phyloP scores from a whole-genome alignment of 768 basidiomycete species.

The Rhodocollybia butyracea region DNA sequence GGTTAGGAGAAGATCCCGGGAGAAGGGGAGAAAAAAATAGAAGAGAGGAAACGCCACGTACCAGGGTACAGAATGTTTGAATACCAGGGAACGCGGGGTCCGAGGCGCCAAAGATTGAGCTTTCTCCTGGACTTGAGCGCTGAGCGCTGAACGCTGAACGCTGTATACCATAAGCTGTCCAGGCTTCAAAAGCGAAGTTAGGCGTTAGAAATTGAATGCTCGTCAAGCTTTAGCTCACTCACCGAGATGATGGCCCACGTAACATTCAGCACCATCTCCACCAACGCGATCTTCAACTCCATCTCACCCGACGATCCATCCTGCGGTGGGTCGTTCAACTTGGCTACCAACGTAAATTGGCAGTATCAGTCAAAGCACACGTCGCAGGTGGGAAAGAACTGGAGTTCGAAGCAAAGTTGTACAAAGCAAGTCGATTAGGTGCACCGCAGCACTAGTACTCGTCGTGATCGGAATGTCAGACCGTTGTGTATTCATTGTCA shows the following conservation, averaged over 20 bases:
- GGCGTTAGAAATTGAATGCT: slow-evolving; percentile 7
- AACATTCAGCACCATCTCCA: slow-evolving; percentile 36
- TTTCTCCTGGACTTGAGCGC: slow-evolving; percentile 36
- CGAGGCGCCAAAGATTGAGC: slow-evolving; percentile 40
- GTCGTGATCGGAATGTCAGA: slow-evolving; percentile 33
- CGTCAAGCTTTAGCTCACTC: slow-evolving; percentile 11
- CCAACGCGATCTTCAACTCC: slow-evolving; percentile 30
- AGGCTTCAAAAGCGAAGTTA: too few species aligned
- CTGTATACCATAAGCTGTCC: too few species aligned
- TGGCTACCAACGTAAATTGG: slow-evolving; percentile 33
- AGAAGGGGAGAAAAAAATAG: background rate
- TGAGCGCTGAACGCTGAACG: too few species aligned
- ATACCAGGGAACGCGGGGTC: slow-evolving; percentile 40
- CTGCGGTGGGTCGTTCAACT: slow-evolving; percentile 31
- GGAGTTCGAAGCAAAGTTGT: slow-evolving; percentile 20
- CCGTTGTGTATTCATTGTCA: slow-evolving; percentile 36
- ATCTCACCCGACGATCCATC: slow-evolving; percentile 24
- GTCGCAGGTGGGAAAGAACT: slow-evolving; percentile 22
- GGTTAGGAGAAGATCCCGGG: background rate
- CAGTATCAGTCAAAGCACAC: slow-evolving; percentile 27
- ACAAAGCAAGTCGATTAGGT: slow-evolving; percentile 34
- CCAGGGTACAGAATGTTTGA: slow-evolving; percentile 39
- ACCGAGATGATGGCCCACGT: slow-evolving; percentile 41
- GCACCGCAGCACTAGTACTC: slow-evolving; percentile 43
- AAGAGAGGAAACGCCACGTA: slow-evolving; percentile 15